A percentile compares a stretch with the other conserved stretches of the same genome.
Conservation (phyloP, 1,284 basidiomycete genomes). For the Cutaneotrichosporon cavernicola region DNA sequence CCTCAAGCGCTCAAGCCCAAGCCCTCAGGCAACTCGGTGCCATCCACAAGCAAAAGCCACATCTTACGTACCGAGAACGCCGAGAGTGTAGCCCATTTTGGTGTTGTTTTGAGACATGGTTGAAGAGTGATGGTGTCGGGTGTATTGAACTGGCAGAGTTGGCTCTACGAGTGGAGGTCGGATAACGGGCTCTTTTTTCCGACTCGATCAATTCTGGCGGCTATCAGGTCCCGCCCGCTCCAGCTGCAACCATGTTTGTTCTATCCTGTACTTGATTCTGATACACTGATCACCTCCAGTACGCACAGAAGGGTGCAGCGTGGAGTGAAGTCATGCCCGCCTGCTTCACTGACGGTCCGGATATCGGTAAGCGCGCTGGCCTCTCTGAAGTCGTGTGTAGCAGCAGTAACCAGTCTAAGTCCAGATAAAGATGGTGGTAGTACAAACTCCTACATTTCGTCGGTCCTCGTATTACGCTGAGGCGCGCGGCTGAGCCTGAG, state of each 20-base stretch:
- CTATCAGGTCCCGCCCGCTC: neutral
- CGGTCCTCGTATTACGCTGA: neutral
- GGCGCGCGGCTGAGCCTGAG: neutral
- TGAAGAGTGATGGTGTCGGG: neutral
- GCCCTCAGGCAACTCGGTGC: neutral
- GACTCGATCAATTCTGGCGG: neutral
- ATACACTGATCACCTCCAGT: no score
- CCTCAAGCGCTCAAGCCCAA: no score
- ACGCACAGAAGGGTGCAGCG: no score
- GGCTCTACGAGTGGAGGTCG: neutral
- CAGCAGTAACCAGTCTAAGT: neutral
- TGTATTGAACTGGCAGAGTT: no score
- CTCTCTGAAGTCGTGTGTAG: neutral
- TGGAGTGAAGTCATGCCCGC: no score
- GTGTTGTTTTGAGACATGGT: neutral
- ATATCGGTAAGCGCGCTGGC: no score
- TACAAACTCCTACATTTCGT: neutral
- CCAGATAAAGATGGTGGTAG: neutral
- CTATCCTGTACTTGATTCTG: no score
- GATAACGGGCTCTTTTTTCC: constrained; percentile 4
- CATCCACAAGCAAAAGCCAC: neutral
- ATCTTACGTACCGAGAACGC: constrained; percentile 50
- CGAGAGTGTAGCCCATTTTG: constrained; percentile 57
- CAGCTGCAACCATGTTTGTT: no score
- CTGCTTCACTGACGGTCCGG: no score